These are phyloP conservation scores for Bidens hawaiensis DNA, from an alignment of 140 eudicot species.

Conservation along the genomic window DNA sequence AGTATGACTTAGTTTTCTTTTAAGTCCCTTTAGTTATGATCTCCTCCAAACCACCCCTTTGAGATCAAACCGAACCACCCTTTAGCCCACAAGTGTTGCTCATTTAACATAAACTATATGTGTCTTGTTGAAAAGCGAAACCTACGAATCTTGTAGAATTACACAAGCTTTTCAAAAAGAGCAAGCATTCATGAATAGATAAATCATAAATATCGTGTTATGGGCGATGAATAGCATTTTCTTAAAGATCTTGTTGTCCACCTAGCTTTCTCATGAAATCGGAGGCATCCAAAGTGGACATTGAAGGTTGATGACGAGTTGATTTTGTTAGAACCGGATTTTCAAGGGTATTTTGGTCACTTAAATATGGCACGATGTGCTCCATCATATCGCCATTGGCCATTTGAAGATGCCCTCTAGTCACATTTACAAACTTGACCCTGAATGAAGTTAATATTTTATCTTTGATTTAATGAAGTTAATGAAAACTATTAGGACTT, in stretches of 20 bases:
- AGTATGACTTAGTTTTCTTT: too few relatives aligned
- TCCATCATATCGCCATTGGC: conserved; percentile 44
- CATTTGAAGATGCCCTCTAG: conserved; percentile 66
- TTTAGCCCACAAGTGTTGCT: too few relatives aligned
- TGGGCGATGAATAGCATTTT: conserved; percentile 7
- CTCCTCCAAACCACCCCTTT: too few relatives aligned
- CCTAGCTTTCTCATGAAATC: conserved; percentile 20
- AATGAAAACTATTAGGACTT: too few relatives aligned
- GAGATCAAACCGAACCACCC: too few relatives aligned
- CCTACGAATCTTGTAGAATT: too few relatives aligned
- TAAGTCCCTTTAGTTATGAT: too few relatives aligned
- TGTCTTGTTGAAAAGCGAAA: too few relatives aligned
- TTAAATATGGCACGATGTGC: conserved; percentile 69
- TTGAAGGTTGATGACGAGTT: neutral
- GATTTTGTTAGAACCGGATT: conserved; percentile 4
- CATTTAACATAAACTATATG: too few relatives aligned
- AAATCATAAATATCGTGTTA: neutral
- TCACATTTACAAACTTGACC: conserved; percentile 60
- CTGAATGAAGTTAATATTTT: too few relatives aligned
- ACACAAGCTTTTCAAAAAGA: neutral
- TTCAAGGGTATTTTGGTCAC: conserved; percentile 31
- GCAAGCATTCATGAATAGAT: neutral
- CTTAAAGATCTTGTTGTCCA: conserved; percentile 30
- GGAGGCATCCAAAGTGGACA: neutral
- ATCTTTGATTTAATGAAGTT: too few relatives aligned